Conservation (phyloP, 75 land plant genomes). For the Larix kaempferi region DNA sequence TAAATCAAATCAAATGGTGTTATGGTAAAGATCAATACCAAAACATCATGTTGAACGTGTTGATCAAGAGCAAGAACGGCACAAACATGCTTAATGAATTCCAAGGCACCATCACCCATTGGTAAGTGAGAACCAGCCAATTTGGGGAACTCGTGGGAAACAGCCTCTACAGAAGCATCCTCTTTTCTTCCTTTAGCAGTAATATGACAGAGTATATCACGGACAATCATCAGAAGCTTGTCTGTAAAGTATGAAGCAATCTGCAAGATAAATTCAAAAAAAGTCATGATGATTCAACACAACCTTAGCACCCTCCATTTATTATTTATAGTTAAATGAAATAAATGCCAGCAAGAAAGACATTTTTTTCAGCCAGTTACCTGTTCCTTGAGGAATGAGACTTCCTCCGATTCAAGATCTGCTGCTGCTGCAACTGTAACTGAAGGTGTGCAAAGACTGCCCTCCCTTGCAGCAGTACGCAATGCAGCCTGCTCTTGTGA, state of each 20-base stretch:
- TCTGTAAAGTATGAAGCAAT: constrained; percentile 77
- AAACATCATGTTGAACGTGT: constrained; percentile 83
- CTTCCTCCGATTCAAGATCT: constrained; percentile 46
- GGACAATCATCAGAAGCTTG: constrained; percentile 70
- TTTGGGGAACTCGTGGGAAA: constrained; percentile 25
- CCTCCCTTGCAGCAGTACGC: constrained; percentile 28
- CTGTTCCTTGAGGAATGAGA: constrained; percentile 68
- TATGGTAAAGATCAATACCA: constrained; percentile 42
- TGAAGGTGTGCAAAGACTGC: constrained; percentile 73
- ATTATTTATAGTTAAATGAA: not conserved
- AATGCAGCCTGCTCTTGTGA: constrained; percentile 58
- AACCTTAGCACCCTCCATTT: not conserved
- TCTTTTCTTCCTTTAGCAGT: constrained; percentile 36
- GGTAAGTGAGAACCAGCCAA: constrained; percentile 33
- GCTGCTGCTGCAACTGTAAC: constrained; percentile 76
- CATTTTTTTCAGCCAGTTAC: constrained; percentile 19
- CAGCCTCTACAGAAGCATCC: constrained; percentile 24
- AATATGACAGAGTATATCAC: constrained; percentile 58
- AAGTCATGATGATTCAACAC: not conserved
- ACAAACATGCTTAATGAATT: constrained; percentile 91
- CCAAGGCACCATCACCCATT: constrained; percentile 77
- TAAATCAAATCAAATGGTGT: not conserved
- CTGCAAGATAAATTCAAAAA: constrained; percentile 37
- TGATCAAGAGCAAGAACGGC: constrained; percentile 90
- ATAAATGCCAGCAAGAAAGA: not conserved